Conservation (phyloP, 1,284 basidiomycete genomes). For the Somion occarium region DNA sequence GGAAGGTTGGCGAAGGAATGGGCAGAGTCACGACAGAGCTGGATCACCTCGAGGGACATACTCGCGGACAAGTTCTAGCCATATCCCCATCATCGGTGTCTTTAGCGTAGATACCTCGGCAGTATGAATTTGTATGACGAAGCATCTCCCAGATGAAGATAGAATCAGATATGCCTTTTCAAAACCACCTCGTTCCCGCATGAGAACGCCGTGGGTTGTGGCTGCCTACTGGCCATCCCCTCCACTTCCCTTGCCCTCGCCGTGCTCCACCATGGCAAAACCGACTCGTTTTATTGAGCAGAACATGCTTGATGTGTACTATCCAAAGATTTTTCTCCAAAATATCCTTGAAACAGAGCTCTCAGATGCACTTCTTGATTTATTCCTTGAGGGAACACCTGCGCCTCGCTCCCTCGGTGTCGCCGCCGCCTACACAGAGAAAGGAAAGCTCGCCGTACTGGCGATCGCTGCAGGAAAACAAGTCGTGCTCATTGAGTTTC, state of each 20-base stretch:
- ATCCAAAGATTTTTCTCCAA: constrained; percentile 15
- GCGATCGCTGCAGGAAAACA: constrained; percentile 19
- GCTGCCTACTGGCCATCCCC: neutral
- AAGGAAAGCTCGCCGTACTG: constrained; percentile 22
- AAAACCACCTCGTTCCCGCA: neutral
- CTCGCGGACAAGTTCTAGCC: constrained; percentile 3
- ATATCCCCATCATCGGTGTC: neutral
- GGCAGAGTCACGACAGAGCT: constrained; percentile 1
- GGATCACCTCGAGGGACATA: constrained; percentile 7
- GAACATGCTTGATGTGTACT: constrained; percentile 20
- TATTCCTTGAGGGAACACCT: constrained; percentile 14
- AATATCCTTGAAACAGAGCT: constrained; percentile 19
- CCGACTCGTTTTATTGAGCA: constrained; percentile 18
- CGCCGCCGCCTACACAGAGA: constrained; percentile 23
- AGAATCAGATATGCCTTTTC: neutral
- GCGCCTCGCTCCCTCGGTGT: constrained; percentile 23
- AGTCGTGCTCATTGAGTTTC: constrained; percentile 25
- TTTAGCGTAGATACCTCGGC: neutral
- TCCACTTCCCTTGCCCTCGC: neutral
- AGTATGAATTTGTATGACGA: neutral
- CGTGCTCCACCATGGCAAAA: constrained; percentile 17
- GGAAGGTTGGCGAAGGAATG: constrained; percentile 7
- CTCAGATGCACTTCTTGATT: constrained; percentile 14
- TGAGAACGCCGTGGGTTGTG: neutral
- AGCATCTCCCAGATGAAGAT: neutral